A percentile compares a stretch with the other conserved stretches of the same genome.
Conservation (phyloP, 2,329 filamentous ascomycete species). For the Leptographium radiaticola region DNA sequence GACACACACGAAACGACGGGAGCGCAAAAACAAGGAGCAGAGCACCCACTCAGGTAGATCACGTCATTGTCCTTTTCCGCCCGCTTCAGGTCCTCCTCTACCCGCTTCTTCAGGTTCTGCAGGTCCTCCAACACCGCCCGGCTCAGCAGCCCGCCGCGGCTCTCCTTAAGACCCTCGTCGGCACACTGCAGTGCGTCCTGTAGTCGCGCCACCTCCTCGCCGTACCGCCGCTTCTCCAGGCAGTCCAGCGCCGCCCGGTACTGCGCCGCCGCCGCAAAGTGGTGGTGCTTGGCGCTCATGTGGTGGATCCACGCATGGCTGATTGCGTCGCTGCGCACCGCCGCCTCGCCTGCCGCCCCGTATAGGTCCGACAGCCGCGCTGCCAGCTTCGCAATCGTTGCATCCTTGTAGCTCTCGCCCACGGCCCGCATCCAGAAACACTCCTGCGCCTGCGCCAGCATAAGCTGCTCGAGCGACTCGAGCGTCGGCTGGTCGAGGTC, state of each 20-base stretch:
- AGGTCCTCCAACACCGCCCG: conserved; percentile 72
- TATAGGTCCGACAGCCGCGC: conserved; percentile 86
- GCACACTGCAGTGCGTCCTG: conserved; percentile 72
- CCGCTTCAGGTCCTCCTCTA: conserved; percentile 77
- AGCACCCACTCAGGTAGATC: conserved; percentile 65
- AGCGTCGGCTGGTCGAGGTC: conserved; percentile 90
- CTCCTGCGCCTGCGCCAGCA: conserved; percentile 88
- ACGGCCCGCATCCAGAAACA: conserved; percentile 98
- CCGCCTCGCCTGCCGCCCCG: conserved; percentile 68
- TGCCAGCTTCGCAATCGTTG: conserved; percentile 79
- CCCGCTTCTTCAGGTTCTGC: conserved; percentile 66
- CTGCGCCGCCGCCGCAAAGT: conserved; percentile 91
- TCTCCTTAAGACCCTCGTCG: conserved; percentile 75
- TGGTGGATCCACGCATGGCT: conserved; percentile 97
- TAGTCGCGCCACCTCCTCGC: conserved; percentile 83
- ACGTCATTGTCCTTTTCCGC: conserved; percentile 95
- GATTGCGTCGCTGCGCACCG: conserved; percentile 77
- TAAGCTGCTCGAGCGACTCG: conserved; percentile 67
- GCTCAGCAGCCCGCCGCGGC: conserved; percentile 58
- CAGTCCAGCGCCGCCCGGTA: conserved; percentile 84
- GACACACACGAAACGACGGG: not conserved
- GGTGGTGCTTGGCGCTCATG: conserved; percentile 91
- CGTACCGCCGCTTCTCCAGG: conserved; percentile 85
- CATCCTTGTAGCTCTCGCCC: conserved; percentile 86
- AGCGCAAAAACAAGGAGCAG: not conserved